Evolutionary conservation across 495 filamentous ascomycete genomes (phyloP), one percentile per base, ranked within the genome.

Genomic region (Aspergillus taichungensis): DNA sequence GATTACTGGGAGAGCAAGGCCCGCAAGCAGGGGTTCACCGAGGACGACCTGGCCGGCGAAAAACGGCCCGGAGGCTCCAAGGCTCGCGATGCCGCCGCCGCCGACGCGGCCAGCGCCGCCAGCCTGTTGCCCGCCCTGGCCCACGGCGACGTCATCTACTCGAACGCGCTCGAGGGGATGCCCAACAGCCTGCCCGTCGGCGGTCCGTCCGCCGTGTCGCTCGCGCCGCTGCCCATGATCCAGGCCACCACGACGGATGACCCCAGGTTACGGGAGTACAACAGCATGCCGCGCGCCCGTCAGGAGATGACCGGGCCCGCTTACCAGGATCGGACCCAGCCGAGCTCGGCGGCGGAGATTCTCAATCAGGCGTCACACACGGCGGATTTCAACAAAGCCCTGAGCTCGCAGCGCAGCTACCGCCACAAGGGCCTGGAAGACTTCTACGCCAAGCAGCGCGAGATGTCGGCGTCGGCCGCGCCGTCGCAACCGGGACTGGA

Each of bases 1-100:
- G 92, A 99, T 61, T 97, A 99, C 60, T 97, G 92, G 92, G 92
- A 97, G 56, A 84, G 79, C 56, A 99, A 97, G 67, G 92, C 92
- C 4, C 77, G 83, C 32, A 99, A 97, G 62, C 92, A 99, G 59
- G 92, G 92, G 12, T 99, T 99, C 56, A 99, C 92, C 0, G 92
- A 99, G 59, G 91, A 94, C 35, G 92, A 99, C 61, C 75, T 89
- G 37, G 92, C 92, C 3, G 94, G 92, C 7, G 92, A 99, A 62
- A 99, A 99, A 68, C 78, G 92, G 47, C 92, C 92, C 7, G 92
- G 94, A 13, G 88, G 85, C 34, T 78, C 88, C 37, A 96, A 92
- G 67, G 82, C 83, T 45, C 81, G 90, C 50, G 90, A 94, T 61
- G 84, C 84, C 12, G 61, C 69, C 24, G 56, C 61, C n/a, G 63